These are phyloP conservation scores for Colletotrichum orchidophilum DNA, from an alignment of 2,329 filamentous ascomycete genomes.

Conservation along the genomic window DNA sequence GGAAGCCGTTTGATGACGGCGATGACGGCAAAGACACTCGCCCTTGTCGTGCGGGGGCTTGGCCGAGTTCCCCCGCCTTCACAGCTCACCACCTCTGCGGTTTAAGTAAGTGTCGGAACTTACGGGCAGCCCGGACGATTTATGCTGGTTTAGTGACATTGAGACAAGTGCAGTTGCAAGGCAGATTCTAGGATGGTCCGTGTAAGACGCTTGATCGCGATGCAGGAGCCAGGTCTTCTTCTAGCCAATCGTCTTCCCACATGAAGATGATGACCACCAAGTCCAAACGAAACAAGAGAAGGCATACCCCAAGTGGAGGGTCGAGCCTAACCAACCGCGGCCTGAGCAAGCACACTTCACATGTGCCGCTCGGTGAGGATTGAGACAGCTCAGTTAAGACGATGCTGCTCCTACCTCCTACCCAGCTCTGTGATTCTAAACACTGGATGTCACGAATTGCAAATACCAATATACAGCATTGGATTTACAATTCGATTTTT, in stretches of 20 bases:
- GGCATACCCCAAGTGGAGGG: constrained; percentile 17
- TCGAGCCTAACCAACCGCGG: constrained; percentile 29
- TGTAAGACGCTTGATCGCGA: constrained; percentile 15
- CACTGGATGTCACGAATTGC: neutral
- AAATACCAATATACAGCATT: neutral
- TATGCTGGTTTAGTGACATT: neutral
- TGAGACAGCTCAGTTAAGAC: constrained; percentile 30
- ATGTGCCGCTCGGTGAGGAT: constrained; percentile 29
- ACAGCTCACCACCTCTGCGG: constrained; percentile 1
- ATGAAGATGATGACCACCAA: neutral
- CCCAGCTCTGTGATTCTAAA: neutral
- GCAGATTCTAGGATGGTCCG: constrained; percentile 6
- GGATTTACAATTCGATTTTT: neutral
- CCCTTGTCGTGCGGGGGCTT: constrained; percentile 19
- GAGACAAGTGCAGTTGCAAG: constrained; percentile 3
- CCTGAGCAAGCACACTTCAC: constrained; percentile 16
- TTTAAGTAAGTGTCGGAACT: neutral
- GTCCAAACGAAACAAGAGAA: constrained; percentile 22
- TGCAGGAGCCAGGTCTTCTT: constrained; percentile 12
- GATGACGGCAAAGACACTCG: neutral
- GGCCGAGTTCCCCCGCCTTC: constrained; percentile 13
- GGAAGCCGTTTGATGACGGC: neutral
- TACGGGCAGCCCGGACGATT: neutral
- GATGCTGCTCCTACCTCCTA: constrained; percentile 20
- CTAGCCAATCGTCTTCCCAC: constrained; percentile 10